Percentiles rank a stretch among this genome's conserved stretches.
These are phyloP conservation scores for Aristolochia contorta DNA, from an alignment of 164 flowering plant genomes.

Conservation along the genomic window DNA sequence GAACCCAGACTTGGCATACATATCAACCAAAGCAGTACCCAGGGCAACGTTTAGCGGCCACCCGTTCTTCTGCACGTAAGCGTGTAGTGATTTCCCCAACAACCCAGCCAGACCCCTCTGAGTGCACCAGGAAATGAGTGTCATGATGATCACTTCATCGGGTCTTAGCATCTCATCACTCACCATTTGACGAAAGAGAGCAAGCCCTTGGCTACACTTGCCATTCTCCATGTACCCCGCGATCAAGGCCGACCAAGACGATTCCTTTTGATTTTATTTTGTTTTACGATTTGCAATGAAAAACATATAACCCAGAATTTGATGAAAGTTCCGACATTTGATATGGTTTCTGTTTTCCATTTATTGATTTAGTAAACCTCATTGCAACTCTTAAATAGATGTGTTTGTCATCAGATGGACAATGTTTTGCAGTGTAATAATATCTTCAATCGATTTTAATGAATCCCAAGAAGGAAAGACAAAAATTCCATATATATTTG, in stretches of 20 bases:
- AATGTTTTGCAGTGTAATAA: too few species aligned
- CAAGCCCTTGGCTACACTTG: conserved; percentile 23
- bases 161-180: conserved; percentile 23
- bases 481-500: too few species aligned
- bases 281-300: too few species aligned
- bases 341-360: too few species aligned
- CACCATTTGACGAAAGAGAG: conserved; percentile 40
- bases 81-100: conserved; percentile 53
- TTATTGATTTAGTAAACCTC: too few species aligned
- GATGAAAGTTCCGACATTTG: too few species aligned
- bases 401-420: too few species aligned
- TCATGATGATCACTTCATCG: conserved; percentile 26
- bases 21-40: conserved; percentile 43
- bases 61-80: conserved; percentile 30
- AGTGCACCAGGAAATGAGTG: conserved; percentile 40
- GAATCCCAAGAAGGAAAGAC: too few species aligned
- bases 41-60: conserved; percentile 37
- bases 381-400: too few species aligned
- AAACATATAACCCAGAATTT: too few species aligned
- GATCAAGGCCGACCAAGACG: conserved; percentile 63
- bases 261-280: background rate
- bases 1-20: conserved; percentile 46
- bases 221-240: conserved; percentile 31
- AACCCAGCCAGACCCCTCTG: conserved; percentile 44
- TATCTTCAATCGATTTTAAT: too few species aligned